Evolutionary conservation across 225 moss, liverwort and hornwort genomes (phyloP).

Genomic region (Bryoerythrophyllum caledonicum): DNA sequence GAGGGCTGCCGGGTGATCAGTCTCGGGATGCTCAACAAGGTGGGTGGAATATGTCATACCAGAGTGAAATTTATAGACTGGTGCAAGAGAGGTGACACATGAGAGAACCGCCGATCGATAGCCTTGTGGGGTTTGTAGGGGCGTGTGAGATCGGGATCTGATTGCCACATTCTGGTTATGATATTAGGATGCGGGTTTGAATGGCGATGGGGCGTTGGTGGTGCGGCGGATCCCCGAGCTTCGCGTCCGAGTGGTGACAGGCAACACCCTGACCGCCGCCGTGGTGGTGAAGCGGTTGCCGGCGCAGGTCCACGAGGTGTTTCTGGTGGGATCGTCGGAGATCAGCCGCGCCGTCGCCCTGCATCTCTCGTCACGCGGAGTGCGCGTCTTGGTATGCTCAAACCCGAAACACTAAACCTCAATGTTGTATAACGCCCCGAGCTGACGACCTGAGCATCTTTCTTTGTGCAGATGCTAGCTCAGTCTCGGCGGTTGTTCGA

Average conservation of each 20-base stretch:
- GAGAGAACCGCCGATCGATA: no score
- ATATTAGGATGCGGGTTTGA: slow-evolving; percentile 56
- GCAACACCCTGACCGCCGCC: slow-evolving; percentile 72
- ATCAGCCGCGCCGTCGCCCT: slow-evolving; percentile 66
- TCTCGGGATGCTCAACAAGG: slow-evolving; percentile 92
- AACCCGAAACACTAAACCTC: background rate
- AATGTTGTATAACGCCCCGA: background rate
- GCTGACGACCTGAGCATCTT: no score
- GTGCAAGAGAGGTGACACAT: no score
- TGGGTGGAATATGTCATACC: background rate
- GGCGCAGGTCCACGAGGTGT: slow-evolving; percentile 59
- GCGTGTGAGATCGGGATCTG: background rate
- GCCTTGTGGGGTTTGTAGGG: no score
- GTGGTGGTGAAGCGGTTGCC: slow-evolving; percentile 67
- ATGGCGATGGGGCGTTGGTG: slow-evolving; percentile 64
- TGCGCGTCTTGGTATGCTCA: slow-evolving; percentile 65
- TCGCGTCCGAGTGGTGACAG: slow-evolving; percentile 65
- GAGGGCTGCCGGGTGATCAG: slow-evolving; percentile 66
- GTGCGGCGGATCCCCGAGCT: slow-evolving; percentile 48
- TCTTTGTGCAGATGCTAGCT: slow-evolving; percentile 56
- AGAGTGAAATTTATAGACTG: no score
- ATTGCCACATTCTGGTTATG: background rate
- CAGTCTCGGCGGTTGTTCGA: slow-evolving; percentile 52
- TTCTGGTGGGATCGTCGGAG: slow-evolving; percentile 59
- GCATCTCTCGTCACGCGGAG: slow-evolving; percentile 49